phyloP scores from a whole-genome alignment of 225 moss, liverwort and hornwort species.

The Physcomitrellopsis africana region DNA sequence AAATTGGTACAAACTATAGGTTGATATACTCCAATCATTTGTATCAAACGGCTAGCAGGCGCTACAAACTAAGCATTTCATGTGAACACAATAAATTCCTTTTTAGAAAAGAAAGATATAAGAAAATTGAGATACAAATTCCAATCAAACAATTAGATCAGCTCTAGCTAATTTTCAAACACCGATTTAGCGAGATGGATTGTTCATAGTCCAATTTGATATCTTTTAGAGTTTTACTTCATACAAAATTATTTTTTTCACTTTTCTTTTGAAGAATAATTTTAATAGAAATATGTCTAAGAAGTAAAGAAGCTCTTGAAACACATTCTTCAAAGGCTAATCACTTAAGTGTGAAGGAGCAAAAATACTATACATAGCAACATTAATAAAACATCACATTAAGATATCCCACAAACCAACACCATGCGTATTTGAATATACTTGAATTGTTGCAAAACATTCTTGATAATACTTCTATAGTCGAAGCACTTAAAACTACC shows the following conservation, averaged over 20 bases:
- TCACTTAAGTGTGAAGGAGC: neutral
- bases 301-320: neutral
- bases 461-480: slow-evolving; percentile 74
- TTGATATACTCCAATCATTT: slow-evolving; percentile 53
- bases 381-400: neutral
- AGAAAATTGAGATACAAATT: no score
- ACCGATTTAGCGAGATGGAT: neutral
- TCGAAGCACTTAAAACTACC: slow-evolving; percentile 94
- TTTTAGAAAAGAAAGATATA: neutral
- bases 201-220: no score
- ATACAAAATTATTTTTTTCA: neutral
- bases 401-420: slow-evolving; percentile 21
- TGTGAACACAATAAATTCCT: slow-evolving; percentile 1
- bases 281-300: neutral
- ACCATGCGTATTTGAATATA: slow-evolving; percentile 81
- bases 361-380: neutral
- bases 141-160: neutral
- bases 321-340: neutral
- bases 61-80: slow-evolving; percentile 6
- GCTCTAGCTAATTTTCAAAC: neutral
- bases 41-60: slow-evolving; percentile 18
- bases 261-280: slow-evolving; percentile 3
- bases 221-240: slow-evolving; percentile 2
- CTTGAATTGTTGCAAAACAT: slow-evolving; percentile 89
- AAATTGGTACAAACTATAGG: slow-evolving; percentile 85